Conservation (phyloP, 2,329 filamentous ascomycete genomes). For the Fusarium tupiense region DNA sequence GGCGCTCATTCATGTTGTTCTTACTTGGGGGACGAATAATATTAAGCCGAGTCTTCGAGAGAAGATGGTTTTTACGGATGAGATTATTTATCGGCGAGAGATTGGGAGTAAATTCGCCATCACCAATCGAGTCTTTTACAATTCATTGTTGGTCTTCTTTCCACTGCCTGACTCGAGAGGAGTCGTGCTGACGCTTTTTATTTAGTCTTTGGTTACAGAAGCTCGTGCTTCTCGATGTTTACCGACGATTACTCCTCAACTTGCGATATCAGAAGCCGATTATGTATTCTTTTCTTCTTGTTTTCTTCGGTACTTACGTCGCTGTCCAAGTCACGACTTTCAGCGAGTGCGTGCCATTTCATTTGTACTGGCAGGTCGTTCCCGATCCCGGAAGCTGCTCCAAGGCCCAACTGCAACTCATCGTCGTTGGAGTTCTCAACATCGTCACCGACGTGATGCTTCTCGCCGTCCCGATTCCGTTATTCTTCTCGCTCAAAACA, state of each 20-base stretch:
- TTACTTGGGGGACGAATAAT: neutral
- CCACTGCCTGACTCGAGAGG: neutral
- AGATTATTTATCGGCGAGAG: neutral
- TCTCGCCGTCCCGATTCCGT: constrained; percentile 37
- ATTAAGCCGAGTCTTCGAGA: neutral
- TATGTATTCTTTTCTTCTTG: constrained; percentile 20
- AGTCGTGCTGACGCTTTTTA: neutral
- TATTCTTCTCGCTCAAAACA: constrained; percentile 44
- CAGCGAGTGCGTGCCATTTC: constrained; percentile 27
- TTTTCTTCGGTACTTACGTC: constrained; percentile 29
- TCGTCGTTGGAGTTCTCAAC: constrained; percentile 36
- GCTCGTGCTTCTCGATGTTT: constrained; percentile 30
- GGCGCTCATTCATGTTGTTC: neutral
- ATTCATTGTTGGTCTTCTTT: neutral
- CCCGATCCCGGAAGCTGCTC: constrained; percentile 28
- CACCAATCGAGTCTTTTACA: neutral
- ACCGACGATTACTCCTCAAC: constrained; percentile 27
- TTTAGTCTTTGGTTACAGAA: constrained; percentile 35
- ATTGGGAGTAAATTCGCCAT: constrained; percentile 1
- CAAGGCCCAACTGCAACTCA: constrained; percentile 31
- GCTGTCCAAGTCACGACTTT: constrained; percentile 29
- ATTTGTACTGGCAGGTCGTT: constrained; percentile 34
- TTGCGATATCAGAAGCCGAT: constrained; percentile 12
- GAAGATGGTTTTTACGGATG: neutral
- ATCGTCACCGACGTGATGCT: constrained; percentile 46